Conservation (phyloP, 805 yeast genomes). For the Candida rishiriensis region DNA sequence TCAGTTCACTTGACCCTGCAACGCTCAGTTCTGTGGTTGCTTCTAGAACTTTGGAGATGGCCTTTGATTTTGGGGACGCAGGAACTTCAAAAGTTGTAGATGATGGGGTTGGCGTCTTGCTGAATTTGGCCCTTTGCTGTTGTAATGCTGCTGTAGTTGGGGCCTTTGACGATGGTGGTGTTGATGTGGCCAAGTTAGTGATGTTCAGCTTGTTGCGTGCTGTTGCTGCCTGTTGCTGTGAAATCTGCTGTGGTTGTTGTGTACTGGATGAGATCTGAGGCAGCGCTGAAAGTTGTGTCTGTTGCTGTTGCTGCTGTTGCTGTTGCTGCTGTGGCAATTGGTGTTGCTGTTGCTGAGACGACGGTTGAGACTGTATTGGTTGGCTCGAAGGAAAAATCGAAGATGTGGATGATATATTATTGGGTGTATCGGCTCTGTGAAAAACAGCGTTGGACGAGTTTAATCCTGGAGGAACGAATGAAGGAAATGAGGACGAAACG, state of each 20-base stretch:
- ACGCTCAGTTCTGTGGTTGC: conserved; percentile 18
- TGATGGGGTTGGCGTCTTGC: conserved; percentile 21
- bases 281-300: not conserved
- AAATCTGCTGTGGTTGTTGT: not conserved
- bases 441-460: too few relatives aligned
- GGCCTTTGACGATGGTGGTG: conserved; percentile 2
- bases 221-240: not conserved
- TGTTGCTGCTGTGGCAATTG: not conserved
- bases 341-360: not conserved
- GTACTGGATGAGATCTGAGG: not conserved
- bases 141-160: conserved; percentile 2
- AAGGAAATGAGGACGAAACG: too few relatives aligned
- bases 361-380: not conserved
- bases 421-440: not conserved
- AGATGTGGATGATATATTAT: not conserved
- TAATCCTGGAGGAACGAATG: too few relatives aligned
- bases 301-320: conserved; percentile 1
- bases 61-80: conserved; percentile 21
- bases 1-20: conserved; percentile 23
- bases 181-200: not conserved
- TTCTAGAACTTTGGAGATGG: conserved; percentile 16
- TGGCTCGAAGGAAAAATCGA: not conserved
- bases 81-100: conserved; percentile 18
- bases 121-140: conserved; percentile 5
- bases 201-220: not conserved